Conservation (phyloP, 2,329 filamentous ascomycete species). For the Mycogone perniciosa region DNA sequence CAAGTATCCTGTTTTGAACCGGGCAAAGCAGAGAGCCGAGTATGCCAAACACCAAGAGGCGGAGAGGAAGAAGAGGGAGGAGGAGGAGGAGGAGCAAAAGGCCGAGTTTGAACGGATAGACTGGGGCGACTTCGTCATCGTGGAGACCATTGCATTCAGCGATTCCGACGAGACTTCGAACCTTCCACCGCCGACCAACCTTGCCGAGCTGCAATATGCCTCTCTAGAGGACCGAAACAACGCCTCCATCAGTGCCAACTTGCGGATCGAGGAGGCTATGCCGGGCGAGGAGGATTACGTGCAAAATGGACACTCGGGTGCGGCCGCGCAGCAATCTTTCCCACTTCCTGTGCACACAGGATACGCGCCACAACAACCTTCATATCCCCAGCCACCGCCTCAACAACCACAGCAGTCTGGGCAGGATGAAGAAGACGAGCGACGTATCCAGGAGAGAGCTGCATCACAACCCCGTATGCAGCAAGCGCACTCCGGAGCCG, state of each 20-base stretch:
- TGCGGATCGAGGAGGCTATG: conserved; percentile 92
- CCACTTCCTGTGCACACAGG: conserved; percentile 41
- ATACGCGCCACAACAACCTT: conserved; percentile 31
- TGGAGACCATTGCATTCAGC: conserved; percentile 89
- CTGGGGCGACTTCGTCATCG: conserved; percentile 95
- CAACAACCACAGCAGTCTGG: conserved; percentile 30
- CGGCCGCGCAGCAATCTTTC: conserved; percentile 26
- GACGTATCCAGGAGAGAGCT: conserved; percentile 56
- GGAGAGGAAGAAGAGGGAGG: conserved; percentile 83
- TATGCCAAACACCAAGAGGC: conserved; percentile 79
- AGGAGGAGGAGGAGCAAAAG: conserved; percentile 76
- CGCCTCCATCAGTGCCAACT: conserved; percentile 72
- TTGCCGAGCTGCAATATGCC: conserved; percentile 87
- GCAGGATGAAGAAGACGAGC: conserved; percentile 57
- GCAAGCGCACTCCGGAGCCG: conserved; percentile 71
- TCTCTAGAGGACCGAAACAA: conserved; percentile 93
- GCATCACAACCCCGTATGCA: conserved; percentile 60
- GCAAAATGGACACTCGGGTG: conserved; percentile 43
- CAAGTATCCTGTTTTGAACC: conserved; percentile 71
- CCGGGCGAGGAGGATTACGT: conserved; percentile 62
- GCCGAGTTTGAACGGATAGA: conserved; percentile 77
- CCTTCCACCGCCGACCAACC: conserved; percentile 79
- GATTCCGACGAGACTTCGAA: conserved; percentile 81
- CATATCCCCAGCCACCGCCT: conserved; percentile 31
- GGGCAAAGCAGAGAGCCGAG: conserved; percentile 79